phyloP scores from a whole-genome alignment of 1,284 basidiomycete species.

The Ceratobasidium sp. region DNA sequence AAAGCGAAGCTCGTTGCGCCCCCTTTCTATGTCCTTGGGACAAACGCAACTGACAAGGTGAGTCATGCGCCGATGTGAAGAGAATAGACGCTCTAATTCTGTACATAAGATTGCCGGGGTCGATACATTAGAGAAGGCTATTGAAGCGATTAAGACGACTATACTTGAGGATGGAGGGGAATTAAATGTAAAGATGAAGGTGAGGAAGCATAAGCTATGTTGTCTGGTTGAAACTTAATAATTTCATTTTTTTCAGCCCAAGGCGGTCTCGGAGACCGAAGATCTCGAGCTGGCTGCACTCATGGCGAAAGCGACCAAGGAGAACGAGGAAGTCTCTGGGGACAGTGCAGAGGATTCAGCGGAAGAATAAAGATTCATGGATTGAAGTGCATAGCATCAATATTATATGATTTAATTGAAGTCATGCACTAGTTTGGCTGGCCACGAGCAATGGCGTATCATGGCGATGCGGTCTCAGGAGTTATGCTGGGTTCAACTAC shows the following conservation, averaged over 20 bases:
- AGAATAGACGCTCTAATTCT: background rate
- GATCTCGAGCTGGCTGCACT: constrained; percentile 94
- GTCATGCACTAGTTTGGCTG: background rate
- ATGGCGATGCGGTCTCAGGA: background rate
- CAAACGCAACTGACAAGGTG: constrained; percentile 97
- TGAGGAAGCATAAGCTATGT: constrained; percentile 56
- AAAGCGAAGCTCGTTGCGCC: constrained; percentile 98
- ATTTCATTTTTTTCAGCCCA: constrained; percentile 71
- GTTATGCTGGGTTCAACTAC: background rate
- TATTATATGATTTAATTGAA: constrained; percentile 11
- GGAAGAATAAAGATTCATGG: constrained; percentile 55
- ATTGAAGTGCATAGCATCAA: constrained; percentile 1
- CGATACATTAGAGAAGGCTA: constrained; percentile 92
- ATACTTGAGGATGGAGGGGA: constrained; percentile 90
- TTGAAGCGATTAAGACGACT: constrained; percentile 88
- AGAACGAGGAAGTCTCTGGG: constrained; percentile 95
- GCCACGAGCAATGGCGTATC: background rate
- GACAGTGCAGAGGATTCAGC: constrained; percentile 79
- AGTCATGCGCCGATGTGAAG: constrained; percentile 47
- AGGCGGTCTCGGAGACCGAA: constrained; percentile 96
- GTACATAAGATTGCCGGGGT: constrained; percentile 72
- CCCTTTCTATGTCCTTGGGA: constrained; percentile 95
- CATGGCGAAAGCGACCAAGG: constrained; percentile 92
- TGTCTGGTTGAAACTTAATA: background rate
- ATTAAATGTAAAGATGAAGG: constrained; percentile 97